Evolutionary conservation across 1,284 basidiomycete species (phyloP), one percentile per base, ranked within the genome.

Genomic region (Schizopora paradoxa): DNA sequence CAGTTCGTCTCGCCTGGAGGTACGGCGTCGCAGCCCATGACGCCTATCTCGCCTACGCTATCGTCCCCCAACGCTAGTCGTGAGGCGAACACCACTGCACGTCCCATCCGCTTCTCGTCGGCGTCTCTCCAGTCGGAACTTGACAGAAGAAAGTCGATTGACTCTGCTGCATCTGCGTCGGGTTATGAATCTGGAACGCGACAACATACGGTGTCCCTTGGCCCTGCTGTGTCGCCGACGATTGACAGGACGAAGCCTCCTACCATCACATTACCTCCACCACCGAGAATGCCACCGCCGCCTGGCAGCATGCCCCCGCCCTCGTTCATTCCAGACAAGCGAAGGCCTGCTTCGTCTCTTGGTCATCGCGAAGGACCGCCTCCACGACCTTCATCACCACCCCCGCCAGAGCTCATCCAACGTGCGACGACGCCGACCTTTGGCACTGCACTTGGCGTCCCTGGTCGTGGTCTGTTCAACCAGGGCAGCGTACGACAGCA

Each of bases 241-340:
- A 72, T 86, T n/a, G 89, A 92, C 64, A 87, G 82, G 64, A 76
- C 84, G 10, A 78, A 79, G 44, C 89, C 91, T 11, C 91, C 90
- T 0, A 86, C 79, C 61, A 91, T 93, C 82, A 70, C 79, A 47
- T 68, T 93, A 5, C 90, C 90, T 1, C 91, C 90, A 5, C 91
- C 91, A 0, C 89, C 89, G 6, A 77, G 79, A 49, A 71, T 74
- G 51, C 91, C 87, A 0, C 91, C 91, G 6, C 88, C 91, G 7
- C 69, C 80, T 0, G 72, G 63, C 48, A 80, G 65, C 52, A 86
- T 87, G 79, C 73, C 67, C n/a, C 83, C 84, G 13, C 87, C 90
- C 18, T 64, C 75, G 26, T 83, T 86, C 60, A 77, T 87, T 55
- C 85, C 85, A 29, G 84, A 86, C 28, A 73, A 73, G 56, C 75